Evolutionary conservation across 164 flowering plant species (phyloP).

Genomic region (Sedum album): DNA sequence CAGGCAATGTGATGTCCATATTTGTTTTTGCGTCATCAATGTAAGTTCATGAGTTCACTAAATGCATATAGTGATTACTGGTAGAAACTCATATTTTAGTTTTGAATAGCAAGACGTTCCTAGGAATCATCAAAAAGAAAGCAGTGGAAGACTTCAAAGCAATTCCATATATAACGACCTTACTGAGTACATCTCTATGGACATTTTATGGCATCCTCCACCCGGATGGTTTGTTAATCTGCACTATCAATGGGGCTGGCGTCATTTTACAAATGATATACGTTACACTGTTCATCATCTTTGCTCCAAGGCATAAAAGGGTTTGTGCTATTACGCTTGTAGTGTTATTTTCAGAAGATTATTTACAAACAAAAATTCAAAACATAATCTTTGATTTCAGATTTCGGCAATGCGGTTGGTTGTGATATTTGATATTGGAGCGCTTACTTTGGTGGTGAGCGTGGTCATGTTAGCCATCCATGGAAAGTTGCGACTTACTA

Average conservation of each 20-base stretch:
- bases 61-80: too few species aligned
- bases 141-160: too few species aligned
- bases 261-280: constrained; percentile 43
- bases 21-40: constrained; percentile 62
- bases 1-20: too few species aligned
- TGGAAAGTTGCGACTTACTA: constrained; percentile 25
- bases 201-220: constrained; percentile 67
- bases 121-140: constrained; percentile 53
- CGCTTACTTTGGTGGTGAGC: constrained; percentile 38
- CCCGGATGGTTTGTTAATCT: constrained; percentile 51
- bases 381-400: constrained; percentile 19
- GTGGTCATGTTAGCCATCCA: constrained; percentile 37
- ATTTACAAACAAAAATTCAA: not conserved
- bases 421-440: constrained; percentile 31
- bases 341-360: too few species aligned
- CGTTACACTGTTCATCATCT: constrained; percentile 51
- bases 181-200: constrained; percentile 63
- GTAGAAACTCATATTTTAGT: not conserved
- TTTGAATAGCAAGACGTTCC: constrained; percentile 39
- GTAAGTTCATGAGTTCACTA: constrained; percentile 47
- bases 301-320: constrained; percentile 37
- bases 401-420: constrained; percentile 34
- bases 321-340: too few species aligned
- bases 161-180: too few species aligned
- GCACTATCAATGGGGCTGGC: constrained; percentile 66